These are phyloP conservation scores for Trichoderma arundinaceum DNA, from an alignment of 2,329 filamentous ascomycete species.

Conservation along the genomic window DNA sequence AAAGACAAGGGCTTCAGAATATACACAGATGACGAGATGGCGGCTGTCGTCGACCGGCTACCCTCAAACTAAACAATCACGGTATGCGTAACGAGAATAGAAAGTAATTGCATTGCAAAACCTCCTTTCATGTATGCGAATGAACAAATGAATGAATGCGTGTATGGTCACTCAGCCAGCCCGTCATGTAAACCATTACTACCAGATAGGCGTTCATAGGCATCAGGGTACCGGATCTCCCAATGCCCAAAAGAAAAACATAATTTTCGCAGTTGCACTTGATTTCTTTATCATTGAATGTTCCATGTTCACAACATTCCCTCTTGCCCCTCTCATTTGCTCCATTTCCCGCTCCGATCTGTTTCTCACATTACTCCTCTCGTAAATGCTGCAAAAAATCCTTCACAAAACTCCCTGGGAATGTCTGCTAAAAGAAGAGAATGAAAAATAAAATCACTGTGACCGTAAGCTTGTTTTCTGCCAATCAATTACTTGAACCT, in stretches of 20 bases:
- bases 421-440: background rate
- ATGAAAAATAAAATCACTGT: background rate
- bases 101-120: conserved; percentile 17
- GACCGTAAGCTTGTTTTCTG: background rate
- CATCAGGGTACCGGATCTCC: background rate
- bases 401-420: background rate
- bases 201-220: background rate
- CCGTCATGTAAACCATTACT: background rate
- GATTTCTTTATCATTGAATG: background rate
- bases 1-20: conserved; percentile 98
- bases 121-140: background rate
- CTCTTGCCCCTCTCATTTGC: background rate
- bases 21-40: conserved; percentile 98
- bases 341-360: background rate
- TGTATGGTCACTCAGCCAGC: background rate
- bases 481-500: background rate
- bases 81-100: conserved; percentile 32
- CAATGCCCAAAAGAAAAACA: background rate
- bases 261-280: background rate
- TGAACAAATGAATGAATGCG: background rate
- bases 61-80: conserved; percentile 61
- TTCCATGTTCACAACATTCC: background rate
- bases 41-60: conserved; percentile 83
- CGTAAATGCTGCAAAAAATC: background rate
- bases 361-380: conserved; percentile 5